Base-by-base conservation (phyloP, 2,329 filamentous ascomycete genomes). In the Monosporascus cannonballus region DNA sequence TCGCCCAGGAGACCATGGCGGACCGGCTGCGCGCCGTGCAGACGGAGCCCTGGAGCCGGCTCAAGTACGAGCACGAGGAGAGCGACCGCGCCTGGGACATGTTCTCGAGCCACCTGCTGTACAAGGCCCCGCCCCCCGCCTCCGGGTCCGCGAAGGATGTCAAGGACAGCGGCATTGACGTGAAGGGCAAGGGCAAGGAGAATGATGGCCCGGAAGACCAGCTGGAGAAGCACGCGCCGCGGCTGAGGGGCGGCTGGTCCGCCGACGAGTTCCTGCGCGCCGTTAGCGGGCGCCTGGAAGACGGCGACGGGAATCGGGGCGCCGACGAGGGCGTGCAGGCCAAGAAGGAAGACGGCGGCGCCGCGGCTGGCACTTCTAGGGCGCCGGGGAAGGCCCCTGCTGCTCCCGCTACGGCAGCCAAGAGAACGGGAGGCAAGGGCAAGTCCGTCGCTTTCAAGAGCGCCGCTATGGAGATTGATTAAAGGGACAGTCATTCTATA, bases 21-120 rank as follows among this genome's bases (percentile, higher is more conserved):
- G 80, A 87, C 64, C 83, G 90, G 30, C 80, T 97, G 58, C 83
- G 87, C 61, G 74, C 79, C 45, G 90, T 95, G 44, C 89, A 95
- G 72, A 81, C 84, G 50, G 93, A 99, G 67, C 75, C 78, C 52
- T 99, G 94, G 94, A 81, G 83, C 58, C 81, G 78, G 56, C 80
- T 96, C 68, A 78, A 83, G 56, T 96, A 92, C 75, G 79, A 87
- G 49, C 89, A 96, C 66, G 90, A 95, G 68, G 87, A 94, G 64
- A 83, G 84, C 51, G 79, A 84, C 57, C 80, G 83, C 53, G 85
- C 90, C 3, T 96, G 89, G 83, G 79, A 83, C 30, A 79, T 85
- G 34, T 96, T 91, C 69, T 79, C 86, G 53, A 82, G 87, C 59
- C 86, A 84, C 57, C 80, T 96, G 57, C 86, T 89, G 58, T 74